Conservation (phyloP, 805 yeast species). For the Wickerhamiella lipophila region DNA sequence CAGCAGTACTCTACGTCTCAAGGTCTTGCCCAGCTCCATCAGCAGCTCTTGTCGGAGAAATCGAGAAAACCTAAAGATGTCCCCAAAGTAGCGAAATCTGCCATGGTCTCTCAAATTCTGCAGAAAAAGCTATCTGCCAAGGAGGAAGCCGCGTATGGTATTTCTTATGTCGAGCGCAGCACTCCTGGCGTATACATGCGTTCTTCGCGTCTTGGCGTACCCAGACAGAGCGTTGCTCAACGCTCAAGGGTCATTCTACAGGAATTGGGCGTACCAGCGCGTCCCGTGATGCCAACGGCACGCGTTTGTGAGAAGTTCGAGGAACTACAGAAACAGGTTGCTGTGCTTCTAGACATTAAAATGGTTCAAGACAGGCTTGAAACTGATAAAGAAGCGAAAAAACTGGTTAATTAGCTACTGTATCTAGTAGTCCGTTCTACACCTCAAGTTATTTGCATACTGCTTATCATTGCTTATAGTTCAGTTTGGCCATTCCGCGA, state of each 20-base stretch:
- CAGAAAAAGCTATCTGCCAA: slow-evolving; percentile 50
- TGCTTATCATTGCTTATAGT: background rate
- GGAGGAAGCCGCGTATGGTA: slow-evolving; percentile 77
- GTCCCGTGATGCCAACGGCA: slow-evolving; percentile 81
- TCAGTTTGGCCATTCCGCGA: too few relatives aligned
- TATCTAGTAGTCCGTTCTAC: too few relatives aligned
- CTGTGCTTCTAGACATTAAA: slow-evolving; percentile 66
- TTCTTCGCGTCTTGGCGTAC: slow-evolving; percentile 62
- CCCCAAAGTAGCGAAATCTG: slow-evolving; percentile 14
- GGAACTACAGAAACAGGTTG: slow-evolving; percentile 53
- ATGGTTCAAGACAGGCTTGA: slow-evolving; percentile 78
- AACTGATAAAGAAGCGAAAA: slow-evolving; percentile 49
- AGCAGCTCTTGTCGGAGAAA: slow-evolving; percentile 61
- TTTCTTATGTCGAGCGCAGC: slow-evolving; percentile 44
- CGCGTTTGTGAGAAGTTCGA: slow-evolving; percentile 68
- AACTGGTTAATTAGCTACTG: slow-evolving; percentile 7
- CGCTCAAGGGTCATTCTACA: slow-evolving; percentile 50
- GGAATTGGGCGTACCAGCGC: slow-evolving; percentile 66
- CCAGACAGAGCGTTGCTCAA: slow-evolving; percentile 63
- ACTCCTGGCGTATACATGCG: slow-evolving; percentile 71
- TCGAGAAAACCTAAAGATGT: slow-evolving; percentile 26
- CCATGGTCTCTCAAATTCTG: slow-evolving; percentile 26
- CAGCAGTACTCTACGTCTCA: slow-evolving; percentile 71
- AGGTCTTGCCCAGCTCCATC: slow-evolving; percentile 78
- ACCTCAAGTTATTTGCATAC: too few relatives aligned